Conservation (phyloP, 208 protist genomes). For the Trypanosoma cruzi region DNA sequence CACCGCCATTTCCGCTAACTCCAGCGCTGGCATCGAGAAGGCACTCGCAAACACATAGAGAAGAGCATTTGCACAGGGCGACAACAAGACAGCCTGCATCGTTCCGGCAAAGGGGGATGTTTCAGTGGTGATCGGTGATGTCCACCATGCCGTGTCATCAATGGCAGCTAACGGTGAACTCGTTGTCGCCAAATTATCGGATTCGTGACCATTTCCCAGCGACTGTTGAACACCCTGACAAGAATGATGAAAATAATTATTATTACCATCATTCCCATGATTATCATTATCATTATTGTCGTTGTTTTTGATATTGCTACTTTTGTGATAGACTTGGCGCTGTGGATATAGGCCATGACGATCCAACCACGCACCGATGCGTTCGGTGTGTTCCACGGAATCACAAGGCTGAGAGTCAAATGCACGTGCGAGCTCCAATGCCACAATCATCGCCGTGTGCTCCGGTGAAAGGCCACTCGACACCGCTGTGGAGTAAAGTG, state of each 20-base stretch:
- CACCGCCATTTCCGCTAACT: slow-evolving; percentile 62
- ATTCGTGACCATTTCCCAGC: background rate
- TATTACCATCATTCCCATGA: too few species aligned
- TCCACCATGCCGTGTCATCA: slow-evolving; percentile 20
- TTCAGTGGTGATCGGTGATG: slow-evolving; percentile 31
- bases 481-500: background rate
- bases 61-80: slow-evolving; percentile 77
- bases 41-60: slow-evolving; percentile 64
- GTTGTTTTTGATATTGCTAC: slow-evolving; percentile 19
- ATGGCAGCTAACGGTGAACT: background rate
- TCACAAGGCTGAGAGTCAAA: slow-evolving; percentile 50
- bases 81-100: slow-evolving; percentile 53
- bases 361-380: slow-evolving; percentile 64
- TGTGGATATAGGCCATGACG: slow-evolving; percentile 50
- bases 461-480: slow-evolving; percentile 57
- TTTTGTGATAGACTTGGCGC: slow-evolving; percentile 35
- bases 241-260: background rate
- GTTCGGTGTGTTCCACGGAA: slow-evolving; percentile 43
- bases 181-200: background rate
- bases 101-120: slow-evolving; percentile 38
- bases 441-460: slow-evolving; percentile 78
- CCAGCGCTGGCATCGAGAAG: slow-evolving; percentile 62
- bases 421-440: slow-evolving; percentile 62
- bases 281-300: slow-evolving; percentile 6
- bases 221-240: background rate